Base-by-base conservation (phyloP, 805 yeast species). In the Monosporozyma siamensis region DNA sequence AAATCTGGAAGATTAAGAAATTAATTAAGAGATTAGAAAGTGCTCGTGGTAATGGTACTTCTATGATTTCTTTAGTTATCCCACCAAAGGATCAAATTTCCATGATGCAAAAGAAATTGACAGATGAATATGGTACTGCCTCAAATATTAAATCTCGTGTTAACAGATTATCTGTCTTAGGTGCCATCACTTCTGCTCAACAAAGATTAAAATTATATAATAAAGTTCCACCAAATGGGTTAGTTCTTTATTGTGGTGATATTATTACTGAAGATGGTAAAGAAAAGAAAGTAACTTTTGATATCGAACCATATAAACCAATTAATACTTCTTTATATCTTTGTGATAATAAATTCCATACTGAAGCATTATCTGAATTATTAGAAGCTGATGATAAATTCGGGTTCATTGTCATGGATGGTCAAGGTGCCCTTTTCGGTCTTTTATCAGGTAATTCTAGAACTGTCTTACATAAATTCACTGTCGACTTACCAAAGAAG, bases 341-440 rank as follows among this genome's bases (percentile, higher is more conserved):
- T 55, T 92, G 99, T 78, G 99, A 92, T 72, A 90, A 89, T 71
- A 90, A 90, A 65, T 92, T 92, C 74, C 98, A 92, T 65, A 94
- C 95, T 24, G 99, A 92, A 69, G 97, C 95, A 6, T 75, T 92
- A 43, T 76, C 95, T 37, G 98, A 92, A 69, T 75, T 92, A 59
- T 73, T 92, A 50, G 97, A 92, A 70, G 80, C 87, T 51, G 98
- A 92, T 67, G 96, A 94, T 64, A 79, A 84, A 66, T 92, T 90
- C 55, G 99, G 99, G 40, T 92, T 92, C 69, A 94, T 92, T 55
- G 82, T 92, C 57, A 92, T 92, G 98, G 99, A 92, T 69, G 99
- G 99, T 86, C 88, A 89, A 65, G 98, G 98, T 47, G 86, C 96
- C 3, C 72, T 92, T 52, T 92, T 92, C 55, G 99, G 99, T 68